These are phyloP conservation scores for Podaxis sp. DNA, from an alignment of 768 basidiomycete species.

Conservation along the genomic window DNA sequence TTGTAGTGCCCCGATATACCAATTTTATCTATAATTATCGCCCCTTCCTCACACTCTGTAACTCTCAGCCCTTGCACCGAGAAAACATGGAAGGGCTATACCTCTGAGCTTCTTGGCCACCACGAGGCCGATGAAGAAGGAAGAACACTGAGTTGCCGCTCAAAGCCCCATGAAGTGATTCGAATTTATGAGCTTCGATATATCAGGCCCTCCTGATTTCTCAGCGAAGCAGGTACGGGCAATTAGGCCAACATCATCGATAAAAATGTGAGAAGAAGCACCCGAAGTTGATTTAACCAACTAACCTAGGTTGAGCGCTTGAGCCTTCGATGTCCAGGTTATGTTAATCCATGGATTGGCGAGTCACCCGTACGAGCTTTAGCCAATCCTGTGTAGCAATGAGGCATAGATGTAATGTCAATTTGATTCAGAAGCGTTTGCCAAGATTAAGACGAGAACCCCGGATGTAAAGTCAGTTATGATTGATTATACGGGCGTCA, in stretches of 20 bases:
- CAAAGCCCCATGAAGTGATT: background rate
- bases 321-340: background rate
- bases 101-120: background rate
- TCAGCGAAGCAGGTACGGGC: background rate
- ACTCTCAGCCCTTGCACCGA: background rate
- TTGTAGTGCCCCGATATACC: background rate
- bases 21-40: background rate
- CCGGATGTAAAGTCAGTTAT: background rate
- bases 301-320: background rate
- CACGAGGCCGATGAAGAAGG: constrained; percentile 4
- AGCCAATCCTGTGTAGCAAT: background rate
- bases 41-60: background rate
- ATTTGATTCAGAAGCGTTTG: background rate
- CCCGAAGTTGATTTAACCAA: background rate
- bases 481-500: background rate
- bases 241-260: background rate
- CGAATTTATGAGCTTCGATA: background rate
- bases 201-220: background rate
- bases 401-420: background rate
- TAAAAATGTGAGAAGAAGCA: background rate
- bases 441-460: background rate
- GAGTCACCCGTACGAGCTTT: background rate
- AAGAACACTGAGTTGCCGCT: background rate
- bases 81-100: background rate
- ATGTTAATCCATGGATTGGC: background rate